Conservation (phyloP, 305 asterid genomes). For the Rubia balearica region DNA sequence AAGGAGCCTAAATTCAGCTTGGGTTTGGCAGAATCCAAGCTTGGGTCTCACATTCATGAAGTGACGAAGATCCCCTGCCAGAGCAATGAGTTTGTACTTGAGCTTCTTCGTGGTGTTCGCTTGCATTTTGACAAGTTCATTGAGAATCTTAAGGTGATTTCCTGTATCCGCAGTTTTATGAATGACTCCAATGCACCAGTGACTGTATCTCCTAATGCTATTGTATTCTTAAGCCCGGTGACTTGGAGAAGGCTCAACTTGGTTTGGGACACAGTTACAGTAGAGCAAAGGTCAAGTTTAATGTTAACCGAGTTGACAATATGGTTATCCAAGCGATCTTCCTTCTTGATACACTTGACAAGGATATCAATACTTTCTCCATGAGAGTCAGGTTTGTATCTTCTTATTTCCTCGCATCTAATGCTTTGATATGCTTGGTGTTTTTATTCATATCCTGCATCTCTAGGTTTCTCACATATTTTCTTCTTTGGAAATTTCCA, state of each 20-base stretch:
- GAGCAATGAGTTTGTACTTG: slow-evolving; percentile 75
- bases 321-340: slow-evolving; percentile 96
- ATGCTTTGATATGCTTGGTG: background rate
- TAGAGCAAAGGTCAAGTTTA: slow-evolving; percentile 90
- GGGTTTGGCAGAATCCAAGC: slow-evolving; percentile 83
- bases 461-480: background rate
- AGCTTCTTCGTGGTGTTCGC: slow-evolving; percentile 85
- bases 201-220: slow-evolving; percentile 11
- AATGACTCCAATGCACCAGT: background rate
- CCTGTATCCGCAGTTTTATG: background rate
- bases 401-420: background rate
- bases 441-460: background rate
- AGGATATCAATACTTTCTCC: slow-evolving; percentile 83
- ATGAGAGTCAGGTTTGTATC: slow-evolving; percentile 72
- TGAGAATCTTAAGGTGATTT: slow-evolving; percentile 61
- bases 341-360: slow-evolving; percentile 91
- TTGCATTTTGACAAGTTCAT: slow-evolving; percentile 63
- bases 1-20: slow-evolving; percentile 75
- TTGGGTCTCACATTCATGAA: slow-evolving; percentile 80
- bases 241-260: slow-evolving; percentile 88
- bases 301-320: slow-evolving; percentile 90
- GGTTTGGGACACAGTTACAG: slow-evolving; percentile 91
- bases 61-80: slow-evolving; percentile 76
- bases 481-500: slow-evolving; percentile 1
- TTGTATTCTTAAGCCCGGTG: slow-evolving; percentile 50